Evolutionary conservation across 2,329 filamentous ascomycete species (phyloP).

Genomic region (Madurella mycetomatis): DNA sequence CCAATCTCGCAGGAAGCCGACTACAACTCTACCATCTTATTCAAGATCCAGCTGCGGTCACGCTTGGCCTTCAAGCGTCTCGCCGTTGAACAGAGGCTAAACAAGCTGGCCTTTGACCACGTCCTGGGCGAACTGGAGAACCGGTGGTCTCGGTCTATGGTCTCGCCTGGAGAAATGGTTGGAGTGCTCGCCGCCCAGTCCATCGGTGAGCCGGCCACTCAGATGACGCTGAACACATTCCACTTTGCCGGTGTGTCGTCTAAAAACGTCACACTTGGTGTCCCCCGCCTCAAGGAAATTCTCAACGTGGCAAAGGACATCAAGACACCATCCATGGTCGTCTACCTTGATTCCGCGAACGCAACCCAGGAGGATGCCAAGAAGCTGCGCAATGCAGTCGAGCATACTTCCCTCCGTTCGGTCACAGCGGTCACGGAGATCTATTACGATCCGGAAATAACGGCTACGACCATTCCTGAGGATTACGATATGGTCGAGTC

Average conservation of each 20-base stretch:
- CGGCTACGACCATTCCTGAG: constrained; percentile 76
- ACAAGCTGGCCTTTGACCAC: constrained; percentile 88
- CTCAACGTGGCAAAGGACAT: constrained; percentile 96
- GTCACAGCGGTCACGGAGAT: constrained; percentile 92
- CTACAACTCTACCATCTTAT: constrained; percentile 78
- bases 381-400: constrained; percentile 78
- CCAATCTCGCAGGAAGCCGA: constrained; percentile 81
- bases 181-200: constrained; percentile 96
- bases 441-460: constrained; percentile 92
- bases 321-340: constrained; percentile 96
- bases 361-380: constrained; percentile 77
- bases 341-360: constrained; percentile 67
- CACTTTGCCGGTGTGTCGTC: constrained; percentile 99
- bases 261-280: constrained; percentile 99
- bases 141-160: constrained; percentile 78
- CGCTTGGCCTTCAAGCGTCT: constrained; percentile 89
- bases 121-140: constrained; percentile 86
- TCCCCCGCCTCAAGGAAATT: constrained; percentile 98
- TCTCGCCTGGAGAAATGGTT: constrained; percentile 96
- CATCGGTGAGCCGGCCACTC: constrained; percentile 95
- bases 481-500: constrained; percentile 95
- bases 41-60: constrained; percentile 88
- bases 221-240: constrained; percentile 99
- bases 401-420: constrained; percentile 89
- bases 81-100: constrained; percentile 78